Conservation (phyloP, 768 basidiomycete species). For the Gymnopilus junonius region DNA sequence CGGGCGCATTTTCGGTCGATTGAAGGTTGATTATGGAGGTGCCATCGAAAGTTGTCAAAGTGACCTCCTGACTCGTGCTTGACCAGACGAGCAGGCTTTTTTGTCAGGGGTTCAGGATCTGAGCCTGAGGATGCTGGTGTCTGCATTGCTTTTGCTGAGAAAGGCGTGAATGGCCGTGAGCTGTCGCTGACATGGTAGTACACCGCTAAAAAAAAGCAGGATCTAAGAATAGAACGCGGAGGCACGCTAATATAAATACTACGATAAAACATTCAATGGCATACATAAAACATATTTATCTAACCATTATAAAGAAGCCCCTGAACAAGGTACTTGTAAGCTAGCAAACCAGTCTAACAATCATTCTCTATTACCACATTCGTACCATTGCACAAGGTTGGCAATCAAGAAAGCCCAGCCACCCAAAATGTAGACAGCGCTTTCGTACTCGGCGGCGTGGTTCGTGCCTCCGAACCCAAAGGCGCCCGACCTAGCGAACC, state of each 20-base stretch:
- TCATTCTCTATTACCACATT: slow-evolving; percentile 49
- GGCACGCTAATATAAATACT: too few species aligned
- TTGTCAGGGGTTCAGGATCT: neutral
- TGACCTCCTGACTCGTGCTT: slow-evolving; percentile 1
- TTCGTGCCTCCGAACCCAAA: slow-evolving; percentile 47
- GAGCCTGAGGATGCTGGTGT: neutral
- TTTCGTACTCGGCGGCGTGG: slow-evolving; percentile 50
- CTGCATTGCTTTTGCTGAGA: neutral
- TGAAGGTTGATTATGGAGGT: slow-evolving; percentile 28
- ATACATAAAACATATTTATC: neutral
- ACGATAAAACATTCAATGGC: neutral
- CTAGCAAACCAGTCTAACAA: too few species aligned
- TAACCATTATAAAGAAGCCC: too few species aligned
- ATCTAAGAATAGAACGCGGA: neutral
- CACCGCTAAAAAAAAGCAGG: too few species aligned
- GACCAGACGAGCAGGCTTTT: neutral
- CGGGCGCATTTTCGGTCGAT: slow-evolving; percentile 20
- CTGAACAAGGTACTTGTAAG: too few species aligned
- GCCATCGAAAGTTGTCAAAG: slow-evolving; percentile 25
- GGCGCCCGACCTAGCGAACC: slow-evolving; percentile 63
- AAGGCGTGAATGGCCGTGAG: neutral
- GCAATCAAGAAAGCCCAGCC: slow-evolving; percentile 69
- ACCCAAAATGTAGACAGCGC: slow-evolving; percentile 61
- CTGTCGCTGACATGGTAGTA: neutral
- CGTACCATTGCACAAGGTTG: slow-evolving; percentile 57